phyloP scores from a whole-genome alignment of 306 rosid species.

The Quercus aquifolioides region DNA sequence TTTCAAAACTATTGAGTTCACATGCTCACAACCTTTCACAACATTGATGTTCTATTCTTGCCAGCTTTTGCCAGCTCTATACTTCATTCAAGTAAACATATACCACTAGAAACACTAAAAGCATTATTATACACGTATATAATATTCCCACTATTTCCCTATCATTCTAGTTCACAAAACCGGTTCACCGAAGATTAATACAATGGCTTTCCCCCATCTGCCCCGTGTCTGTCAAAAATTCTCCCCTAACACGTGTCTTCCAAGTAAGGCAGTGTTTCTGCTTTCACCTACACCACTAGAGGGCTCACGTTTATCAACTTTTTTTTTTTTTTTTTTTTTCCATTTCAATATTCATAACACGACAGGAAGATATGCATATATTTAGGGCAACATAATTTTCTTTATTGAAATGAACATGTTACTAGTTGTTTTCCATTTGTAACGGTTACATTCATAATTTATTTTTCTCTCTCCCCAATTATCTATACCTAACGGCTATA shows the following conservation, averaged over 20 bases:
- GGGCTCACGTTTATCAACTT: neutral
- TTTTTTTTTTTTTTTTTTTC: too few species aligned
- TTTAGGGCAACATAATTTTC: neutral
- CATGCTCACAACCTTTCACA: neutral
- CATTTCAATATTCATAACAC: neutral
- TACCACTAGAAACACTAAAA: neutral
- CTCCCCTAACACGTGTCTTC: slow-evolving; percentile 1
- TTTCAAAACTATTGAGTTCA: neutral
- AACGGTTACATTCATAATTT: slow-evolving; percentile 26
- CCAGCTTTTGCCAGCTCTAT: slow-evolving; percentile 31
- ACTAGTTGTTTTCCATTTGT: slow-evolving; percentile 39
- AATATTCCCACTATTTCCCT: neutral
- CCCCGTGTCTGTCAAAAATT: slow-evolving; percentile 16
- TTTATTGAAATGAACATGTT: slow-evolving; percentile 27
- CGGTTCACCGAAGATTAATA: neutral
- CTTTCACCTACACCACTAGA: neutral
- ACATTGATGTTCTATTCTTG: neutral
- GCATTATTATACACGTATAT: neutral
- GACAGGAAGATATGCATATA: slow-evolving; percentile 23
- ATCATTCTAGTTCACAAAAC: too few species aligned
- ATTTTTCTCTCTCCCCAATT: slow-evolving; percentile 17
- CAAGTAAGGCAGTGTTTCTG: neutral
- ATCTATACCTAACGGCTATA: slow-evolving; percentile 16
- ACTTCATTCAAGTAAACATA: neutral
- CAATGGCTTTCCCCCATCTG: neutral